These are phyloP conservation scores for Penicilliopsis zonata DNA, from an alignment of 495 filamentous ascomycete genomes.

Conservation along the genomic window DNA sequence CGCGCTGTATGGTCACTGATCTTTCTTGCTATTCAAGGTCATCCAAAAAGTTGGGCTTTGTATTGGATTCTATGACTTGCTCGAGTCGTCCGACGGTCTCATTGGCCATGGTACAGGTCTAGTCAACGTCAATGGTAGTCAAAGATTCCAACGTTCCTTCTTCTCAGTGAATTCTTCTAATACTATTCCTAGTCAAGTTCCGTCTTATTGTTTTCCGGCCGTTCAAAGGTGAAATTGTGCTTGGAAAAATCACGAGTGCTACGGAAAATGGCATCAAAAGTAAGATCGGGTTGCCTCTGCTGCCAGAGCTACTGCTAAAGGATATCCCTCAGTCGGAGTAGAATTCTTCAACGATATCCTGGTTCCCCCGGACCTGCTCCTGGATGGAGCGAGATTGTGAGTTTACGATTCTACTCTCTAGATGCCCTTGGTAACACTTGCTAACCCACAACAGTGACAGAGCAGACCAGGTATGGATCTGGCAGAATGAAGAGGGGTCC, in stretches of 20 bases:
- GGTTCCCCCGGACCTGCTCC: slow-evolving; percentile 57
- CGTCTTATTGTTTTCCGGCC: slow-evolving; percentile 88
- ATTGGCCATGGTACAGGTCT: slow-evolving; percentile 83
- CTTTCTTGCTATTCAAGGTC: slow-evolving; percentile 28
- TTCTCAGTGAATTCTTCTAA: background rate
- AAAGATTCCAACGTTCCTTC: background rate
- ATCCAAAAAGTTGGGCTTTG: slow-evolving; percentile 80
- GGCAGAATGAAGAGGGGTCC: slow-evolving; percentile 56
- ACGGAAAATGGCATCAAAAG: slow-evolving; percentile 62
- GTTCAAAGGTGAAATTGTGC: slow-evolving; percentile 81
- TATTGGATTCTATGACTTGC: slow-evolving; percentile 79
- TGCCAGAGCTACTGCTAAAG: slow-evolving; percentile 1
- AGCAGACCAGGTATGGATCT: slow-evolving; percentile 67
- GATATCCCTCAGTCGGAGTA: slow-evolving; percentile 45
- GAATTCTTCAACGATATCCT: slow-evolving; percentile 90
- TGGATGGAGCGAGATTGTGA: slow-evolving; percentile 63
- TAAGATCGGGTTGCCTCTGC: slow-evolving; percentile 14
- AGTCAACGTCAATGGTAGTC: slow-evolving; percentile 82
- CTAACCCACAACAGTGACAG: slow-evolving; percentile 41
- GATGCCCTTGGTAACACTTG: slow-evolving; percentile 3
- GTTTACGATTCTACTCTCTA: no score
- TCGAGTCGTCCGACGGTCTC: slow-evolving; percentile 77
- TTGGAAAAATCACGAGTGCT: slow-evolving; percentile 66
- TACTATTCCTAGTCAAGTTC: slow-evolving; percentile 58
- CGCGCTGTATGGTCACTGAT: slow-evolving; percentile 15